Conservation (phyloP, 2,329 filamentous ascomycete genomes). For the Fusarium staphyleae region DNA sequence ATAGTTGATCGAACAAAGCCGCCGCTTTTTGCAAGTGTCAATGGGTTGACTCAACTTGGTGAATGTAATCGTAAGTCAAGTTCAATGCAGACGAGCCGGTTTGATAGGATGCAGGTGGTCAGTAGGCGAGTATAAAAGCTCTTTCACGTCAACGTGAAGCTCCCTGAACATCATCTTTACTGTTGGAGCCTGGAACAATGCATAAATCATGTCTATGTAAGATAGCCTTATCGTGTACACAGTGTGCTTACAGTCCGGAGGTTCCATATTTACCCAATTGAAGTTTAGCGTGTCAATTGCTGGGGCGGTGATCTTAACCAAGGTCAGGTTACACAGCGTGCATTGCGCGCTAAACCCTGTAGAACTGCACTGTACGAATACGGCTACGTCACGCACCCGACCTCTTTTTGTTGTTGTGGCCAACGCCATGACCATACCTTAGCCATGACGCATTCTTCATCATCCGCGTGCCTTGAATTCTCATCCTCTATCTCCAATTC, state of each 20-base stretch:
- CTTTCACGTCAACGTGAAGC: too few species aligned
- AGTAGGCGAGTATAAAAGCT: too few species aligned
- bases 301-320: constrained; percentile 21
- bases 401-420: background rate
- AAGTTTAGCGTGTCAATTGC: constrained; percentile 21
- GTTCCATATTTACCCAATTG: constrained; percentile 26
- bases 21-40: too few species aligned
- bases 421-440: constrained; percentile 26
- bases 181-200: too few species aligned
- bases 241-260: constrained; percentile 6
- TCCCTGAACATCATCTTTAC: too few species aligned
- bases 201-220: too few species aligned
- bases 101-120: too few species aligned
- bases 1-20: too few species aligned
- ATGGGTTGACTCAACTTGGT: too few species aligned
- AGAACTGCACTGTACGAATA: constrained; percentile 20
- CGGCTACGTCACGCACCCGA: constrained; percentile 24
- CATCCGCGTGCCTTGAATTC: constrained; percentile 17
- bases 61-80: too few species aligned
- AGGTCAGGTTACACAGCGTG: constrained; percentile 18
- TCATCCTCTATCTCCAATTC: constrained; percentile 1
- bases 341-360: constrained; percentile 8
- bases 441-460: constrained; percentile 32
- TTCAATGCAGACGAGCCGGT: too few species aligned
- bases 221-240: background rate